Percentiles rank a stretch among this genome's conserved stretches.
Evolutionary conservation across 768 basidiomycete species (phyloP).

Genomic region (Lactifluus hygrophoroides): DNA sequence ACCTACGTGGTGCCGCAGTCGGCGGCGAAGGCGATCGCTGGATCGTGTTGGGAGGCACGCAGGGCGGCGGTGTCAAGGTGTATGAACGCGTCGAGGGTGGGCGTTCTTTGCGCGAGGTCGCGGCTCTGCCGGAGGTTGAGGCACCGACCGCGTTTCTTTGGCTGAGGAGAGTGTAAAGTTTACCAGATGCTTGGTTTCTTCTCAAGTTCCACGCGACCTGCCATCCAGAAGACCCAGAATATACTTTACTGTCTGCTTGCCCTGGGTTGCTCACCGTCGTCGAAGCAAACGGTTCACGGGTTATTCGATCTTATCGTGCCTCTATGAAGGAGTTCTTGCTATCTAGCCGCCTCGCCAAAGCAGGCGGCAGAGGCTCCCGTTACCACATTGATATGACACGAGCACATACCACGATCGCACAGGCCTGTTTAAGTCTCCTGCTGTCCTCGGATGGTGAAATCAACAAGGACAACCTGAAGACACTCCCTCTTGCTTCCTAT

Average conservation of each 20-base stretch:
- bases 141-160: conserved; percentile 25
- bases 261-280: background rate
- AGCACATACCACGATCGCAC: background rate
- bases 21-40: conserved; percentile 53
- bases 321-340: background rate
- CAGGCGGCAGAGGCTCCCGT: background rate
- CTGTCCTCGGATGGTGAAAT: background rate
- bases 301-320: background rate
- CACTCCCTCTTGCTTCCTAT: no score
- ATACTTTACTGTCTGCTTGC: background rate
- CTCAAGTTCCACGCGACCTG: no score
- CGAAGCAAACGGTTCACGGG: background rate
- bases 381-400: background rate
- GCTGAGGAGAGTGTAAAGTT: no score
- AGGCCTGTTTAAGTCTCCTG: background rate
- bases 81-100: conserved; percentile 61
- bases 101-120: conserved; percentile 44
- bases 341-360: background rate
- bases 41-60: conserved; percentile 54
- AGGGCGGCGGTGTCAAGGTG: conserved; percentile 60
- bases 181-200: no score
- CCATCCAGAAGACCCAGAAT: background rate
- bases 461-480: background rate
- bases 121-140: conserved; percentile 31
- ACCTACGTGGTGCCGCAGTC: conserved; percentile 61